phyloP scores from a whole-genome alignment of 2,329 filamentous ascomycete species.

The Trichoderma hamatum region DNA sequence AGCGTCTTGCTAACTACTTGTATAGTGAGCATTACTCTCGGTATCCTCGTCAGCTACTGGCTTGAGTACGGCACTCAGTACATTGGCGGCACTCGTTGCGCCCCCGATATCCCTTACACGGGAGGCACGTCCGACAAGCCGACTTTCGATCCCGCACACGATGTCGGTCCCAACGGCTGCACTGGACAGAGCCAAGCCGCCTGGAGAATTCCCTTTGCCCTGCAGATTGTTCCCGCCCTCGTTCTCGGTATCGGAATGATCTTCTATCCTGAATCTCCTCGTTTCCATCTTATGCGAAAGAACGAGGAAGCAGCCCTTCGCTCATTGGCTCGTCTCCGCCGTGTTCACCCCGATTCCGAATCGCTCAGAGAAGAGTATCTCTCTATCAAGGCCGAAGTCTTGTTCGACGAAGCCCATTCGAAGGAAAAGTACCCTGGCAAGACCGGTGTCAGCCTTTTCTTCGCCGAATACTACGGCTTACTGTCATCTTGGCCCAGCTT shows the following conservation, averaged over 20 bases:
- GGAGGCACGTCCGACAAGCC: constrained; percentile 44
- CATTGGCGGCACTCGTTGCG: constrained; percentile 50
- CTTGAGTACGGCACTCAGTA: constrained; percentile 47
- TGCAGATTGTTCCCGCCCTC: constrained; percentile 59
- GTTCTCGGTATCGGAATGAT: constrained; percentile 59
- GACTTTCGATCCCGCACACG: constrained; percentile 48
- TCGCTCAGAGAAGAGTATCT: constrained; percentile 40
- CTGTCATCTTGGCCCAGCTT: constrained; percentile 37
- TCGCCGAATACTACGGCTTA: constrained; percentile 39
- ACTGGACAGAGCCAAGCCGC: constrained; percentile 48
- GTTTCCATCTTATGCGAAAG: constrained; percentile 40
- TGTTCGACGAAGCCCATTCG: constrained; percentile 40
- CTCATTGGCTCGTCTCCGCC: constrained; percentile 39
- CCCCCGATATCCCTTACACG: constrained; percentile 50
- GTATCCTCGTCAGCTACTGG: constrained; percentile 50
- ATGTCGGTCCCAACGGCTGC: constrained; percentile 47
- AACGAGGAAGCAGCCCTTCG: constrained; percentile 38
- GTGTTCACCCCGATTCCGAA: constrained; percentile 38
- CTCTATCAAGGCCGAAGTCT: constrained; percentile 43
- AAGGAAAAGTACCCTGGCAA: constrained; percentile 38
- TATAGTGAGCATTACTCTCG: constrained; percentile 44
- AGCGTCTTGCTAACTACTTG: not conserved
- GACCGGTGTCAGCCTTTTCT: constrained; percentile 36
- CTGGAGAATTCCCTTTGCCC: constrained; percentile 52
- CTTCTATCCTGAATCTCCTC: constrained; percentile 50